Base-by-base conservation (phyloP, 2,329 filamentous ascomycete species). In the Domatiomyces globalis region DNA sequence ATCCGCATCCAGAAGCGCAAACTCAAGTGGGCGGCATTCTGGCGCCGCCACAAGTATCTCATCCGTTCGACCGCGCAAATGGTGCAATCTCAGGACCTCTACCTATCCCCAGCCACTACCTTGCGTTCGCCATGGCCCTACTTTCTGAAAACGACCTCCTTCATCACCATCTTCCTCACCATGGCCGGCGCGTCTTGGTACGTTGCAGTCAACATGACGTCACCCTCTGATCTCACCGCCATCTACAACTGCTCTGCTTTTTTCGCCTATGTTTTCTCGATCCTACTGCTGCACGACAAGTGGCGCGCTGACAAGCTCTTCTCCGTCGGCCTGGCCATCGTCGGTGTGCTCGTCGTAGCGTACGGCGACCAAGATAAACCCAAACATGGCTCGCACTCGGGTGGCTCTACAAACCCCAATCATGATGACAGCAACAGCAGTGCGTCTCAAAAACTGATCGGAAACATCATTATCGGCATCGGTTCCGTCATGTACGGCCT, bases 181-280 rank as follows among this genome's bases (percentile, higher is more conserved):
- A 73, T 96, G 42, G 92, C 90, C 0, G 92, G 92, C 22, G 79
- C 89, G 49, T 90, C 84, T 62, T 98, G 92, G 92, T 98, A 96
- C 63, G 76, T 96, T 36, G 90, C 92, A 15, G 90, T 98, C 53
- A 86, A 87, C 68, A 71, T 95, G 73, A 98, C 92, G 1, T 95
- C 86, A 2, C 85, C 92, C 2, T 88, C 85, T 58, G 92, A 98
- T 67, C 71, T 98, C 61, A 98, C 92, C 0, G 92, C 92, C 50
- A 98, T 98, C 61, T 98, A 98, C 77, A 98, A 98, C 71, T 98
- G 92, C 74, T 94, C 87, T 49, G 90, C 92, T 53, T 98, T 98
- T 70, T 98, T 98, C 67, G 92, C 92, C 47, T 98, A 98, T 65
- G 90, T 87, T 10, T 98, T 98, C 65, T 94, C 86, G 45, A 88